Base-by-base conservation (phyloP, 2,329 filamentous ascomycete genomes). In the Ceratocystis ficicola region DNA sequence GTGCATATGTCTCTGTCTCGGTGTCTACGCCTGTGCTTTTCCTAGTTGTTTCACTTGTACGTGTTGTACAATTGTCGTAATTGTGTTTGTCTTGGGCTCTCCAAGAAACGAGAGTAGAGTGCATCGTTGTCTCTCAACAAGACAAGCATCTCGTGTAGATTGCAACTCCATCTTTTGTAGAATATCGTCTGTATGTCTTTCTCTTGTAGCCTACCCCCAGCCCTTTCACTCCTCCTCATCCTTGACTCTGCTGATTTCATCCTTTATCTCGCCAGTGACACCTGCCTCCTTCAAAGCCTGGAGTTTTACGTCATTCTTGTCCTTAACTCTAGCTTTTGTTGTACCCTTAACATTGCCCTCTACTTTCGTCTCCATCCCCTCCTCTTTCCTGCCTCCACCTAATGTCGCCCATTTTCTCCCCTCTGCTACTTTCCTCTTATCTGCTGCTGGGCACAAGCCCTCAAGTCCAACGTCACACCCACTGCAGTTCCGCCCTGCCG, bases 391-490 rank as follows among this genome's bases (percentile, higher is more conserved):
- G 44, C 69, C 68, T 60, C 72, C 71, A 28, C 44, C 20, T 69
- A 20, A 65, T 71, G 74, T 65, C 75, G 76, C 73, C 79, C 80
- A 66, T 77, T 74, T 85, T 69, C 79, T 80, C 28, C 81, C 83
- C 67, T 82, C 79, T 6, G 75, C 73, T 4, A 86, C 82, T 76
- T 88, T 86, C 63, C 80, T 83, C 72, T 80, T 77, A 68, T 90
- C 83, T 32, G 88, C 88, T 10, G 83, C 83, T 73, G 81, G 85
- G 76, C 94, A 99, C 67, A 97, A 75, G 2, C 89, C 89, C 41
- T 80, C 80, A 22, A 87, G 77, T 0, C 89, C 89, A 62, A 97
- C 76, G 69, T 88, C 87, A 76, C 94, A 99, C 62, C 94, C 87
- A 20, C 90, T 91, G 76, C 94, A 99, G 70, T 82, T 84, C 69